Conservation (phyloP, 1,139 yeast genomes). For the Candida neerlandica region DNA sequence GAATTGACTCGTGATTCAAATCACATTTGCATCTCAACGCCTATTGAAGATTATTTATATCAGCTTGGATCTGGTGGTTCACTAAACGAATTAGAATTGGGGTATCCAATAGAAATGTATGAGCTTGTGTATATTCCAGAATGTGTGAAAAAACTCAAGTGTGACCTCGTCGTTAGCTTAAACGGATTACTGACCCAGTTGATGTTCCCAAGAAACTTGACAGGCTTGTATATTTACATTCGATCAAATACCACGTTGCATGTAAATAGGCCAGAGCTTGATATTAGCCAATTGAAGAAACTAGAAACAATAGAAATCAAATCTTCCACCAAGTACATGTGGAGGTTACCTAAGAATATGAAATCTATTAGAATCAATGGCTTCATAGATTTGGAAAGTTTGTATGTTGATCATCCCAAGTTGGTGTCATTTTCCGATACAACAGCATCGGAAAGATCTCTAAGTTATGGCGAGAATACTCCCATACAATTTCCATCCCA, state of each 20-base stretch:
- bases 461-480: background rate
- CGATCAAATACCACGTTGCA: background rate
- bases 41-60: background rate
- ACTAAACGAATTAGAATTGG: background rate
- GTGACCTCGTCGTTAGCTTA: background rate
- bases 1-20: background rate
- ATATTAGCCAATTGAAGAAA: background rate
- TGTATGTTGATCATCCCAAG: background rate
- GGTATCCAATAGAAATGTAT: background rate
- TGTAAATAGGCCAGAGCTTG: background rate
- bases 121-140: background rate
- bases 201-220: background rate
- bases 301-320: background rate
- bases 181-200: background rate
- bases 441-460: background rate
- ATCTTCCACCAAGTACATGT: background rate
- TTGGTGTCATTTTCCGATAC: background rate
- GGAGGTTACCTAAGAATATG: background rate
- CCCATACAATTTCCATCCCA: background rate
- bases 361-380: background rate
- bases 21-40: background rate
- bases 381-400: background rate
- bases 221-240: background rate
- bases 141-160: background rate
- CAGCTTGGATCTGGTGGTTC: too few relatives aligned